Evolutionary conservation across 208 protist species (phyloP).

Genomic region (Leishmania martiniquensis): DNA sequence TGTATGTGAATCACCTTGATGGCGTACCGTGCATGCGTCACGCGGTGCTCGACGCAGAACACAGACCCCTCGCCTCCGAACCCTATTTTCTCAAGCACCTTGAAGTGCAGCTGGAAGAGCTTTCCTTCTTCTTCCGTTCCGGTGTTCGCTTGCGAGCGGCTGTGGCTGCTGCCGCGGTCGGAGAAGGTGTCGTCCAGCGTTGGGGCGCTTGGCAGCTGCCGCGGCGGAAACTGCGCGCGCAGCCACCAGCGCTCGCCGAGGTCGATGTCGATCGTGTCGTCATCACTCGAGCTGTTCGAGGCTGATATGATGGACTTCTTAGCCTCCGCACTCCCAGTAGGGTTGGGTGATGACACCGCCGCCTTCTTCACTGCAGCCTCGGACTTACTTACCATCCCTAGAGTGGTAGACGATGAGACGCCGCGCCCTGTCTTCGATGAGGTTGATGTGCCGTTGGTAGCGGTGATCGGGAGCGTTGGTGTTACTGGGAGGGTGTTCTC

Average conservation of each 20-base stretch:
- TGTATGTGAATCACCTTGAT: conserved; percentile 82
- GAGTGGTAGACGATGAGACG: neutral
- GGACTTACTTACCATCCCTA: neutral
- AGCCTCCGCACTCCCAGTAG: neutral
- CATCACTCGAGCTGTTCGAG: conserved; percentile 12
- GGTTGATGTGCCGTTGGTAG: neutral
- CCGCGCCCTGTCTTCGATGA: neutral
- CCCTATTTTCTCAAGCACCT: conserved; percentile 71
- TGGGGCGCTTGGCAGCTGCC: conserved; percentile 10
- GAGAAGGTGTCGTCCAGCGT: conserved; percentile 25
- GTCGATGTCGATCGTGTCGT: conserved; percentile 32
- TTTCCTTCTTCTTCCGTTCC: conserved; percentile 35
- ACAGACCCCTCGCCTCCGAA: conserved; percentile 76
- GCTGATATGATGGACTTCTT: neutral
- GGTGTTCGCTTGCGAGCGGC: conserved; percentile 14
- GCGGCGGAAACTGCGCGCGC: conserved; percentile 16
- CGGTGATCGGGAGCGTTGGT: neutral
- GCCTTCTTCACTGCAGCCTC: neutral
- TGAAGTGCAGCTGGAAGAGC: conserved; percentile 82
- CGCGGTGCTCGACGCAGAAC: conserved; percentile 80
- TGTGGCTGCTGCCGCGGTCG: conserved; percentile 16
- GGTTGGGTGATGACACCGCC: neutral
- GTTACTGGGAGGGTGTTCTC: neutral
- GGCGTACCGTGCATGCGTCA: conserved; percentile 70
- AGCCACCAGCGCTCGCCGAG: conserved; percentile 40